phyloP scores from a whole-genome alignment of 768 basidiomycete species.

The Amanita rubescens region DNA sequence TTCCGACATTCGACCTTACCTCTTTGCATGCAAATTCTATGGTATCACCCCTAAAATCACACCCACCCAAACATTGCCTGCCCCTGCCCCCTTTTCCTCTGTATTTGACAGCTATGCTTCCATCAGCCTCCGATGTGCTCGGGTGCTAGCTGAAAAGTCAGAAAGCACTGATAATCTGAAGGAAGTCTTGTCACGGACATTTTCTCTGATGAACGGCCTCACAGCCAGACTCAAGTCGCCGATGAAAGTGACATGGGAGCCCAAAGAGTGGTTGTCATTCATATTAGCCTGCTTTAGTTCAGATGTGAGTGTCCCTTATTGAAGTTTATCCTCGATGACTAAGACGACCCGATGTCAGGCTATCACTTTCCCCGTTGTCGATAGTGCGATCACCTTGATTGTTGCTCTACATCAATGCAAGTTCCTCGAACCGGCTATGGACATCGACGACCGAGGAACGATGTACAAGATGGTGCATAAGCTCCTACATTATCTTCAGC shows the following conservation, averaged over 20 bases:
- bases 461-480: conserved; percentile 58
- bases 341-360: conserved; percentile 31
- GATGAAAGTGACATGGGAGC: conserved; percentile 49
- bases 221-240: conserved; percentile 34
- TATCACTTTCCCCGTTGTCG: conserved; percentile 60
- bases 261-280: conserved; percentile 51
- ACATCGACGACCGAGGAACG: conserved; percentile 45
- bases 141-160: conserved; percentile 23
- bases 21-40: conserved; percentile 60
- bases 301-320: conserved; percentile 34
- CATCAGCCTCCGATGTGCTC: conserved; percentile 40
- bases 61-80: conserved; percentile 16
- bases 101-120: conserved; percentile 48
- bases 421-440: conserved; percentile 43
- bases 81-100: conserved; percentile 45
- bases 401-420: conserved; percentile 47
- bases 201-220: conserved; percentile 46
- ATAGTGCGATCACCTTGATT: conserved; percentile 50
- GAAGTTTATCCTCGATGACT: background rate
- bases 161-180: conserved; percentile 29
- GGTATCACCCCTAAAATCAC: conserved; percentile 27
- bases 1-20: conserved; percentile 32
- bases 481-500: conserved; percentile 68
- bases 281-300: conserved; percentile 46
- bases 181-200: conserved; percentile 43